Evolutionary conservation across 768 basidiomycete species (phyloP).

Genomic region (Gyrodon lividus): DNA sequence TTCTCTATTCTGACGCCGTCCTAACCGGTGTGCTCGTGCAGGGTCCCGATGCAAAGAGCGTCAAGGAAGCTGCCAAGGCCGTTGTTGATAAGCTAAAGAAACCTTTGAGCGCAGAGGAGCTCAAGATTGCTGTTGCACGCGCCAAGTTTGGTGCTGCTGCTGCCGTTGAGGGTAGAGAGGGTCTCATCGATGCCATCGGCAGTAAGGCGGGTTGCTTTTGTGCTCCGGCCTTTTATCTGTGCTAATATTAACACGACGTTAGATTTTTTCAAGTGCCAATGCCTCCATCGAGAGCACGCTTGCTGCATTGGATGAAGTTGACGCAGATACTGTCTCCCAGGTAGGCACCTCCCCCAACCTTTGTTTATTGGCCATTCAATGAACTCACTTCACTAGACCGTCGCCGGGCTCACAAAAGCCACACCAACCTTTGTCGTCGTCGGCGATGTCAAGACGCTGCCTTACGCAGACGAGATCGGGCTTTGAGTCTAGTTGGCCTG

Average conservation of each 20-base stretch:
- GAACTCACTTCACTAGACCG: constrained; percentile 38
- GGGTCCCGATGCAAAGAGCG: constrained; percentile 58
- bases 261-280: constrained; percentile 63
- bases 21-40: constrained; percentile 83
- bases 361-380: background rate
- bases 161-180: constrained; percentile 66
- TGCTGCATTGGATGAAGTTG: constrained; percentile 67
- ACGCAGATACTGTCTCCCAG: constrained; percentile 66
- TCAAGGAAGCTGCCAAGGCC: constrained; percentile 67
- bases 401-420: constrained; percentile 60
- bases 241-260: background rate
- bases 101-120: constrained; percentile 59
- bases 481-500: constrained; percentile 42
- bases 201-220: constrained; percentile 49
- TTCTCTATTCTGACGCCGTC: constrained; percentile 90
- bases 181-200: constrained; percentile 59
- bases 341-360: constrained; percentile 34
- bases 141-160: constrained; percentile 84
- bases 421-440: constrained; percentile 89
- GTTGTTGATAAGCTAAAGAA: constrained; percentile 66
- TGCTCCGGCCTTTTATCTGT: constrained; percentile 5
- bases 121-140: constrained; percentile 81
- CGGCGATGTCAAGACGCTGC: constrained; percentile 74
- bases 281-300: constrained; percentile 62
- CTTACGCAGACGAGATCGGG: constrained; percentile 82